Percentiles rank a stretch among this genome's conserved stretches.
Evolutionary conservation across 257 asterid genomes (phyloP).

Genomic region (Ajuga chamaepitys): DNA sequence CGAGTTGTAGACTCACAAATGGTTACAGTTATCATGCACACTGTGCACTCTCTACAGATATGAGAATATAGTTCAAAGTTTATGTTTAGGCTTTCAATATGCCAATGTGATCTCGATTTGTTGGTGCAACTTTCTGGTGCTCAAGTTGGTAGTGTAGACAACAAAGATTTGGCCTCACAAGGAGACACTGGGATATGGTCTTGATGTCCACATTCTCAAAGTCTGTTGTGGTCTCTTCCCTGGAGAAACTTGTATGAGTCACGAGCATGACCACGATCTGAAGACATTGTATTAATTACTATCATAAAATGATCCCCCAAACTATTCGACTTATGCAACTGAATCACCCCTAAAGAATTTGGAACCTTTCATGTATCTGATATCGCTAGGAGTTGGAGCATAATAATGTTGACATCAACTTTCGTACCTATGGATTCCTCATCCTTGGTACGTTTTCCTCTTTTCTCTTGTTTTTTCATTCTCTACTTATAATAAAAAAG

Average conservation of each 20-base stretch:
- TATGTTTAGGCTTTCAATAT: neutral
- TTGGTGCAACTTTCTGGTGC: neutral
- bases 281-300: neutral
- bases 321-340: conserved; percentile 3
- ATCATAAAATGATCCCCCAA: neutral
- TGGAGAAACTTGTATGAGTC: neutral
- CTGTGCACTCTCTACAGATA: neutral
- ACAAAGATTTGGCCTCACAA: neutral
- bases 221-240: neutral
- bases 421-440: no score
- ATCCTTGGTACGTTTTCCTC: no score
- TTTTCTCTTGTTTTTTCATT: no score
- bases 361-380: no score
- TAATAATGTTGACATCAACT: no score
- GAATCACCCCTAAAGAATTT: no score
- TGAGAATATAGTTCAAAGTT: neutral
- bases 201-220: neutral
- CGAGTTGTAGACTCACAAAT: neutral
- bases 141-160: neutral
- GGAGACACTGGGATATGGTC: neutral
- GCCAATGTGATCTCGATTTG: neutral
- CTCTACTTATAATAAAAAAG: no score
- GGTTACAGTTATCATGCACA: neutral
- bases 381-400: no score
- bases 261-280: neutral